A percentile compares a stretch with the other conserved stretches of the same genome.
phyloP scores from a whole-genome alignment of 176 grass and related monocot genomes.

The Triticum urartu region DNA sequence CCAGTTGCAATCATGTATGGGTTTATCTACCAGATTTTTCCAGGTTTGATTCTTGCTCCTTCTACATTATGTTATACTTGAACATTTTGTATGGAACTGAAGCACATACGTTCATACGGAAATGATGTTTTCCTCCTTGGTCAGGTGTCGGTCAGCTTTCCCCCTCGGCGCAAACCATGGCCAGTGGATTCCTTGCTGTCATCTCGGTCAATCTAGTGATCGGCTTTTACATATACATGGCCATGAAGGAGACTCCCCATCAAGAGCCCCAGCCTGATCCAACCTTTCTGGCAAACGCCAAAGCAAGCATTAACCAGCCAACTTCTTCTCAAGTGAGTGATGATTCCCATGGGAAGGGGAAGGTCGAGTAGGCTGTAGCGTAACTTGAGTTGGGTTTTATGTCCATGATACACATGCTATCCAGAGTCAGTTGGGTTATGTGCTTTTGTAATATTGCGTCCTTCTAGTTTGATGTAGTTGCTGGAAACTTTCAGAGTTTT shows the following conservation, averaged over 20 bases:
- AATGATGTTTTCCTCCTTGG: neutral
- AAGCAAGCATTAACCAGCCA: slow-evolving; percentile 71
- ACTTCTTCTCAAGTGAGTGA: slow-evolving; percentile 48
- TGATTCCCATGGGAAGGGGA: slow-evolving; percentile 55
- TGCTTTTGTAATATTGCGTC: neutral
- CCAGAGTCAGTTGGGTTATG: neutral
- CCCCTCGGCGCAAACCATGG: slow-evolving; percentile 59
- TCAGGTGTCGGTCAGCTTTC: slow-evolving; percentile 63
- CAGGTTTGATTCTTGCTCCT: slow-evolving; percentile 50
- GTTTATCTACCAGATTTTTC: slow-evolving; percentile 74
- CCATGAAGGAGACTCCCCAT: slow-evolving; percentile 63
- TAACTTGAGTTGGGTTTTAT: neutral
- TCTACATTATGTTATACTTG: neutral
- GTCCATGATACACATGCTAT: neutral
- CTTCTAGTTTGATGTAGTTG: neutral
- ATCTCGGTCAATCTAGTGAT: slow-evolving; percentile 88
- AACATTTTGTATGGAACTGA: neutral
- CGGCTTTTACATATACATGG: slow-evolving; percentile 79
- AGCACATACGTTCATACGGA: neutral
- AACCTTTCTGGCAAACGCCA: slow-evolving; percentile 75
- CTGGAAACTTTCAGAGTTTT: slow-evolving; percentile 10
- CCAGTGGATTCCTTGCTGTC: slow-evolving; percentile 84
- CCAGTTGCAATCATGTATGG: slow-evolving; percentile 75
- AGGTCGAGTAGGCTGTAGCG: slow-evolving; percentile 62
- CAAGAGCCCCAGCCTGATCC: slow-evolving; percentile 78